These are phyloP conservation scores for Mentha longifolia DNA, from an alignment of 257 asterid species.

Conservation along the genomic window DNA sequence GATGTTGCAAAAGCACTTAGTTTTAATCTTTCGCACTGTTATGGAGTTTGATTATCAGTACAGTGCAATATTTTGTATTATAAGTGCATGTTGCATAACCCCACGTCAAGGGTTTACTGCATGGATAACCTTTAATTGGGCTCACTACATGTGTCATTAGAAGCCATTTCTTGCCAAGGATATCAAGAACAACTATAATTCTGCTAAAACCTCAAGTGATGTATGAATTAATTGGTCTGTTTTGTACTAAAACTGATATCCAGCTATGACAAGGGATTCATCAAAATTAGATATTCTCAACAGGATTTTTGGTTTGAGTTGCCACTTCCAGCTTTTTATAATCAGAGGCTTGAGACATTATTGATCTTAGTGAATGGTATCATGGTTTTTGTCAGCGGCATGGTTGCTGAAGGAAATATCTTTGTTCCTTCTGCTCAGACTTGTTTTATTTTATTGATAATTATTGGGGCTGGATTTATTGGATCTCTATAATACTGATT, in stretches of 20 bases:
- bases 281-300: slow-evolving; percentile 11
- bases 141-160: not conserved
- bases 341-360: not conserved
- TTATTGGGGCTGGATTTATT: slow-evolving; percentile 19
- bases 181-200: not conserved
- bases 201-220: not conserved
- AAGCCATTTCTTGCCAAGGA: not conserved
- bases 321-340: slow-evolving; percentile 3
- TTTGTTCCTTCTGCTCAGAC: slow-evolving; percentile 21
- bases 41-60: slow-evolving; percentile 5
- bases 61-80: slow-evolving; percentile 9
- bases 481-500: slow-evolving; percentile 14
- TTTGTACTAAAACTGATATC: slow-evolving; percentile 16
- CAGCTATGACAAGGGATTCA: not conserved
- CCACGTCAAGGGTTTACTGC: slow-evolving; percentile 17
- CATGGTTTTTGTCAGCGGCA: slow-evolving; percentile 13
- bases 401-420: slow-evolving; percentile 27
- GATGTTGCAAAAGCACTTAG: slow-evolving; percentile 24
- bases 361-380: not conserved
- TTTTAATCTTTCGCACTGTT: slow-evolving; percentile 16
- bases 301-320: not conserved
- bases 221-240: not conserved
- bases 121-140: not conserved
- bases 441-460: not conserved
- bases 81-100: not conserved